A percentile compares a stretch with the other conserved stretches of the same genome.
Evolutionary conservation across 1,284 basidiomycete genomes (phyloP).

Genomic region (Leccinum griseonigrum): DNA sequence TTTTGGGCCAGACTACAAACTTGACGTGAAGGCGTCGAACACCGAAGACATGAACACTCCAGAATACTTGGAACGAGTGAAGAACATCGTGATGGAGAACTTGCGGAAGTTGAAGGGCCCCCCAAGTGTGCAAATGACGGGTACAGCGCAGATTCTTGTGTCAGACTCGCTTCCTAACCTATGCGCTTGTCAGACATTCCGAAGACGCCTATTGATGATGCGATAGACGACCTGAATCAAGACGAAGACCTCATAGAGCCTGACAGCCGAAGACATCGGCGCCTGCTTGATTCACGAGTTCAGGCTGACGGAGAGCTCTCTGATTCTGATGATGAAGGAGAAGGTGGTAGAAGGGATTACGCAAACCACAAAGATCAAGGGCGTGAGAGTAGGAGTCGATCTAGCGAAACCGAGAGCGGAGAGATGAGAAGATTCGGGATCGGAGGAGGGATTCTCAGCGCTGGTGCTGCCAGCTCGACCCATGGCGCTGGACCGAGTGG

Average conservation of each 20-base stretch:
- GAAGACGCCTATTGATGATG: slow-evolving; percentile 72
- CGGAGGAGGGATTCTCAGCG: slow-evolving; percentile 65
- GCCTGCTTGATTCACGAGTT: slow-evolving; percentile 68
- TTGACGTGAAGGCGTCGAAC: slow-evolving; percentile 96
- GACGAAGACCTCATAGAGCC: slow-evolving; percentile 80
- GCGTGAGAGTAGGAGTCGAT: slow-evolving; percentile 38
- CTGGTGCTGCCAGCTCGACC: slow-evolving; percentile 50
- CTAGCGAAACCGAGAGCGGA: slow-evolving; percentile 37
- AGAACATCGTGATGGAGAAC: slow-evolving; percentile 90
- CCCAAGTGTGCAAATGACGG: slow-evolving; percentile 87
- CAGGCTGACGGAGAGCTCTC: slow-evolving; percentile 81
- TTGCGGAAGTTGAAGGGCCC: slow-evolving; percentile 82
- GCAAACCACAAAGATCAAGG: slow-evolving; percentile 53
- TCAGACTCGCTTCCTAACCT: neutral
- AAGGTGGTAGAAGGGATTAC: slow-evolving; percentile 72
- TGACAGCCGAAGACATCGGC: slow-evolving; percentile 70
- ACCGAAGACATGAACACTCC: slow-evolving; percentile 95
- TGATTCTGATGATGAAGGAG: slow-evolving; percentile 86
- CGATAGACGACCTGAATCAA: slow-evolving; percentile 73
- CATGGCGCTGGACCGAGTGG: slow-evolving; percentile 74
- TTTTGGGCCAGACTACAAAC: slow-evolving; percentile 95
- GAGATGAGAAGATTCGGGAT: slow-evolving; percentile 61
- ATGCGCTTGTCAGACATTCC: slow-evolving; percentile 60
- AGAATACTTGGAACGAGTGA: slow-evolving; percentile 92
- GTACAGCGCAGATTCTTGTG: slow-evolving; percentile 40